These are phyloP conservation scores for Draba incana DNA, from an alignment of 345 rosid species.

Conservation along the genomic window DNA sequence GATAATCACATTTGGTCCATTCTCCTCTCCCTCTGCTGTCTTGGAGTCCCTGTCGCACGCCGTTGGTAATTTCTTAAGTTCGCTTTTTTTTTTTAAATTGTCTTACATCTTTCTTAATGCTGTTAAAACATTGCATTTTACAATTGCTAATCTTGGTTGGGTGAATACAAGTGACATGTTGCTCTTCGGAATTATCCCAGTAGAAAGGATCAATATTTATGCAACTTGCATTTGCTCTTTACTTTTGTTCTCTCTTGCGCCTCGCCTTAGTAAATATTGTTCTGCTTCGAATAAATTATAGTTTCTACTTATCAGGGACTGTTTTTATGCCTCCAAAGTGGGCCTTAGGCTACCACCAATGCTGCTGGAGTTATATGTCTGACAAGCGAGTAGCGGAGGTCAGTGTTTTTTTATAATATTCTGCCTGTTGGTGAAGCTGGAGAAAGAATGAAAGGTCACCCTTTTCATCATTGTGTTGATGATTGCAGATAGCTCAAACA, in stretches of 20 bases:
- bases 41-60: conserved; percentile 76
- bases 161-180: conserved; percentile 1
- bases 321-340: conserved; percentile 96
- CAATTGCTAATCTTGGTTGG: conserved; percentile 8
- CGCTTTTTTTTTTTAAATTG: conserved; percentile 6
- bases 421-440: conserved; percentile 15
- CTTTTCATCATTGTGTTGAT: conserved; percentile 32
- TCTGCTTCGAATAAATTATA: neutral
- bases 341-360: conserved; percentile 95
- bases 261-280: neutral
- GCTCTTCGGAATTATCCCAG: neutral
- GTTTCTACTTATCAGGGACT: conserved; percentile 54
- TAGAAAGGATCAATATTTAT: conserved; percentile 1
- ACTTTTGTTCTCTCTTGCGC: neutral
- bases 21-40: conserved; percentile 71
- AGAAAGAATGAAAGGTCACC: conserved; percentile 5
- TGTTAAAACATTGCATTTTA: conserved; percentile 1
- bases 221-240: conserved; percentile 1
- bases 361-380: conserved; percentile 93
- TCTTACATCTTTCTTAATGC: conserved; percentile 17
- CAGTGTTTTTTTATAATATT: conserved; percentile 24
- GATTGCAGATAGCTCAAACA: conserved; percentile 61
- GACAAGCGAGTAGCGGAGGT: conserved; percentile 83
- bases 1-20: conserved; percentile 84
- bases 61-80: conserved; percentile 55